These are phyloP conservation scores for Didymella glomerata DNA, from an alignment of 2,329 filamentous ascomycete genomes.

Conservation along the genomic window DNA sequence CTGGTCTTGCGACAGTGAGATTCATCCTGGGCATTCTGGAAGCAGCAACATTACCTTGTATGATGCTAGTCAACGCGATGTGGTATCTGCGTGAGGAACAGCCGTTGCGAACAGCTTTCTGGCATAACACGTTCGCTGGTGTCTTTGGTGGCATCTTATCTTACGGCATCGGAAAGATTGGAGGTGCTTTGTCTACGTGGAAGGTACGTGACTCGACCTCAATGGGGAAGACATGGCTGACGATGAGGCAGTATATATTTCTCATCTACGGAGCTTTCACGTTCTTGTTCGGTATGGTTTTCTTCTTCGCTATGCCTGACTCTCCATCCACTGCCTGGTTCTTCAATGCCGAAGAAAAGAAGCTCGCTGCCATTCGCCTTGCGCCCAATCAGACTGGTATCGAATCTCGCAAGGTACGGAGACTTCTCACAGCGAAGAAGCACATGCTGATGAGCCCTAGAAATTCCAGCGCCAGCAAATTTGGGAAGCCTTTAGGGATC, in stretches of 20 bases:
- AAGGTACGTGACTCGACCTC: background rate
- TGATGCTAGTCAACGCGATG: slow-evolving; percentile 7
- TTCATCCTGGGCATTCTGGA: slow-evolving; percentile 6
- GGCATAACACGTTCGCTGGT: slow-evolving; percentile 8
- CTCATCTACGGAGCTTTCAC: slow-evolving; percentile 5
- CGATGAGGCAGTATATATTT: slow-evolving; percentile 1
- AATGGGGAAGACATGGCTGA: background rate
- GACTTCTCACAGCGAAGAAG: background rate
- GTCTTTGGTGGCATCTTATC: slow-evolving; percentile 10
- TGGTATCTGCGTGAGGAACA: slow-evolving; percentile 8
- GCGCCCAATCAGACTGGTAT: slow-evolving; percentile 4
- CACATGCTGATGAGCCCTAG: background rate
- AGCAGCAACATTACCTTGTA: background rate
- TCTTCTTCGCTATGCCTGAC: slow-evolving; percentile 8
- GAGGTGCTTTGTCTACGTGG: slow-evolving; percentile 1
- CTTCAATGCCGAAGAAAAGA: slow-evolving; percentile 5
- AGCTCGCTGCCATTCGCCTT: background rate
- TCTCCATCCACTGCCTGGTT: slow-evolving; percentile 4
- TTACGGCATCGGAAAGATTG: slow-evolving; percentile 2
- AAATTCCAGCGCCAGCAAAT: slow-evolving; percentile 1
- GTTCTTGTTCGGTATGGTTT: background rate
- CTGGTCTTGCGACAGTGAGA: background rate
- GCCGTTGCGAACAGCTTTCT: slow-evolving; percentile 7
- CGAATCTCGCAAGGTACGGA: slow-evolving; percentile 3
- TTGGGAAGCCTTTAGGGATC: background rate